Evolutionary conservation across 805 yeast genomes (phyloP), one percentile per base, ranked within the genome.

Genomic region (Ogataea haglerorum): DNA sequence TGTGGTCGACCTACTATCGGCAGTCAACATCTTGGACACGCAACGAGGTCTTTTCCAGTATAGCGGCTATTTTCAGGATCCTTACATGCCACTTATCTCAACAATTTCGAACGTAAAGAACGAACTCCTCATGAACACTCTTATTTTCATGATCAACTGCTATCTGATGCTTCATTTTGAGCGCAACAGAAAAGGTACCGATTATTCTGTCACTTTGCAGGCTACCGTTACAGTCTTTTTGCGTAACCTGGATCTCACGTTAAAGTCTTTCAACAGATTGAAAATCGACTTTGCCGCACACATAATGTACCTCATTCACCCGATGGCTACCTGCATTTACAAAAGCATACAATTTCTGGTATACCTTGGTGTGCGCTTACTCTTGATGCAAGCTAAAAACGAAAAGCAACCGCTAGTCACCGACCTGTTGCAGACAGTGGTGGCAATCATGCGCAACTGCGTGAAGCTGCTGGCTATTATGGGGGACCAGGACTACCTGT

Each of bases 81-180:
- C 36, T 12, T 18, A 6, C 19, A 18, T 8, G 17, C 22, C 22
- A 17, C 30, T 29, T 10, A 10, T 16, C 1, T 28, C 16, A 10
- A 15, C 25, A 4, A 36, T 42, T 15, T 31, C 32, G 26, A 33
- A 34, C 36, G 26, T 33, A 1, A 30, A 19, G 7, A 31, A 24
- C 34, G 33, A 25, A 23, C 7, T 43, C 23, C 38, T 23, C 14
- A 22, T 49, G 12, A 41, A 30, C 19, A 38, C 41, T 8, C 30
- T 58, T 14, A 35, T 52, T 26, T 42, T 36, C 31, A 27, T 49
- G 38, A 35, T 51, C 15, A 24, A 47, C 17, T 48, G 50, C 27
- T 45, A 51, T 19, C 14, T 57, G 6, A 29, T 55, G 13, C 18
- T 55, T 6, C 52, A 52, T 21, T 53, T 39, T 31, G 60, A 55